phyloP scores from a whole-genome alignment of 768 basidiomycete genomes.

The Amanita exitialis region DNA sequence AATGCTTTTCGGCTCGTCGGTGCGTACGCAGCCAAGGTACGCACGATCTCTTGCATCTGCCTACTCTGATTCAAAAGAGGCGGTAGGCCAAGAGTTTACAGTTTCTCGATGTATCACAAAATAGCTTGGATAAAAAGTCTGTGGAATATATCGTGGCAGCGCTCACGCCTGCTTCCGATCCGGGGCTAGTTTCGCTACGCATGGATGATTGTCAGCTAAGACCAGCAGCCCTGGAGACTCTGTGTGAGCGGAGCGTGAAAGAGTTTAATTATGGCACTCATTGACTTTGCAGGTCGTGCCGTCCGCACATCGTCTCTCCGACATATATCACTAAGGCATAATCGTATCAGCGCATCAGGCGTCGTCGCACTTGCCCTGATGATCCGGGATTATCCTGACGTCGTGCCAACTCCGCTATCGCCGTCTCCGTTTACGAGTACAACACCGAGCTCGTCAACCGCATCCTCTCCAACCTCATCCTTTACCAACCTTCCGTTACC shows the following conservation, averaged over 20 bases:
- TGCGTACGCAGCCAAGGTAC: conserved; percentile 68
- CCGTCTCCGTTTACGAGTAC: conserved; percentile 22
- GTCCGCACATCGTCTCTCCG: conserved; percentile 76
- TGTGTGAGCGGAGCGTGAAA: conserved; percentile 44
- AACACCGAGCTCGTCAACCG: conserved; percentile 15
- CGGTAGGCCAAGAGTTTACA: conserved; percentile 62
- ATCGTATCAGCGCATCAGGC: conserved; percentile 75
- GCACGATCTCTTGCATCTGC: conserved; percentile 1
- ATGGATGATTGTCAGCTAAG: conserved; percentile 81
- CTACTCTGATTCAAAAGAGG: neutral
- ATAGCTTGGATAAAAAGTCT: conserved; percentile 71
- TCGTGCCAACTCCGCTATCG: conserved; percentile 33
- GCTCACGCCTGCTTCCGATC: conserved; percentile 41
- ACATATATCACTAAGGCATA: conserved; percentile 86
- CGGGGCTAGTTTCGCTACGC: conserved; percentile 66
- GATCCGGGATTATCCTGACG: conserved; percentile 93
- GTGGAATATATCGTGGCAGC: conserved; percentile 75
- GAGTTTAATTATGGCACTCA: conserved; percentile 3
- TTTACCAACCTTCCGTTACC: conserved; percentile 22
- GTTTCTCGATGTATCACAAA: conserved; percentile 88
- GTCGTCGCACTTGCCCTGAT: conserved; percentile 91
- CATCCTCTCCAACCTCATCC: conserved; percentile 21
- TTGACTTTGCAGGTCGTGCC: conserved; percentile 47
- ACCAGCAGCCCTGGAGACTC: conserved; percentile 62
- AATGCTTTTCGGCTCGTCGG: conserved; percentile 73